Conservation (phyloP, 139 green algal genomes). For the Edaphochlamys debaryana region DNA sequence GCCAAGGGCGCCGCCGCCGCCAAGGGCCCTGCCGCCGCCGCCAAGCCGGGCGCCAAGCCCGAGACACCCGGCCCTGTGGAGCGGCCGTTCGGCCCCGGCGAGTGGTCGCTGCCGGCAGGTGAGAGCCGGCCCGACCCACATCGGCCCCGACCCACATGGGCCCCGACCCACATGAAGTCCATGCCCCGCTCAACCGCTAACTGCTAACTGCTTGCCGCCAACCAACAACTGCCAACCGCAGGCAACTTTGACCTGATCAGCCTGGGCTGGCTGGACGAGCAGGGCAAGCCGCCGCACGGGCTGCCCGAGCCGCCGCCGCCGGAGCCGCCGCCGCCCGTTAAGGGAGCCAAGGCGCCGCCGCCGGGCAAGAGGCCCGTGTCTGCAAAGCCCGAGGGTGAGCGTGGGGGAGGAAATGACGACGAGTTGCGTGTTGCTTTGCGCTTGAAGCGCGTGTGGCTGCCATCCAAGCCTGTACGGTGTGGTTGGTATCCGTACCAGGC, state of each 20-base stretch:
- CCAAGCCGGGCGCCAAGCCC: not conserved
- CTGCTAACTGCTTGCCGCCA: not conserved
- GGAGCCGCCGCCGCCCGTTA: not conserved
- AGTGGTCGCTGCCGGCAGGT: constrained; percentile 47
- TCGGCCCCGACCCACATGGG: no score
- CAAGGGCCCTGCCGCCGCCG: not conserved
- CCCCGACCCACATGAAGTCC: no score
- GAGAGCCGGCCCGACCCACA: not conserved
- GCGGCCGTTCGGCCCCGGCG: constrained; percentile 25
- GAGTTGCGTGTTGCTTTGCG: no score
- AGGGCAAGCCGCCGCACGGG: constrained; percentile 21
- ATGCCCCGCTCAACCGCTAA: not conserved
- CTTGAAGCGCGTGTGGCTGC: no score
- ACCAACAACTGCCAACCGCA: not conserved
- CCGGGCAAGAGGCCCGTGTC: not conserved
- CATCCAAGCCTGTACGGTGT: no score
- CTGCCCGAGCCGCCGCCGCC: constrained; percentile 19
- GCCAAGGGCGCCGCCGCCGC: not conserved
- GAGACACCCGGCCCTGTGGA: not conserved
- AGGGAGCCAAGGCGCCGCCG: not conserved
- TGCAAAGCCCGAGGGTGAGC: constrained; percentile 8
- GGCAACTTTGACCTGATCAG: constrained; percentile 54
- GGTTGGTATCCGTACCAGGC: no score
- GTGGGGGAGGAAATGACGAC: no score
- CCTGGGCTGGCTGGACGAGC: constrained; percentile 50